Conservation (phyloP, 257 asterid genomes). For the Cruciata laevipes region DNA sequence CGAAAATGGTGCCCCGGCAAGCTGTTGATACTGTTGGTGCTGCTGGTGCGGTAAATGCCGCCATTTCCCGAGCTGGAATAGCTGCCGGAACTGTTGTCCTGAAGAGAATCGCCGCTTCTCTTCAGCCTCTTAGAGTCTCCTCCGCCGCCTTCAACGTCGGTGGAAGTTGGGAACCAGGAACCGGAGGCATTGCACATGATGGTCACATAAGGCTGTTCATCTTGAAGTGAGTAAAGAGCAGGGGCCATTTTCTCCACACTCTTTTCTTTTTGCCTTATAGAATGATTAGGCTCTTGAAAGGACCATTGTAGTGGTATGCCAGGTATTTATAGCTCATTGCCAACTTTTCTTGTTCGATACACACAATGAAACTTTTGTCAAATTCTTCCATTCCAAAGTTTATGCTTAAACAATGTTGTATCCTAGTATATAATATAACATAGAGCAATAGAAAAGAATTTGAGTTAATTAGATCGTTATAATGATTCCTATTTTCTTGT, state of each 20-base stretch:
- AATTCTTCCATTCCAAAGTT: neutral
- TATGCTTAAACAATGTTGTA: neutral
- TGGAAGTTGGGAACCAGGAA: slow-evolving; percentile 29
- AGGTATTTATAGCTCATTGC: slow-evolving; percentile 23
- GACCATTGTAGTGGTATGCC: slow-evolving; percentile 35
- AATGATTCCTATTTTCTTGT: slow-evolving; percentile 5
- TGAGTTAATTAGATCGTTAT: neutral
- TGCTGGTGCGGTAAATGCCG: slow-evolving; percentile 32
- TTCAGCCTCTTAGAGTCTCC: slow-evolving; percentile 43
- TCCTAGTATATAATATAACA: neutral
- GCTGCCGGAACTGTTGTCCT: slow-evolving; percentile 18
- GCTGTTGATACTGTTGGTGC: slow-evolving; percentile 37
- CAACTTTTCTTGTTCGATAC: slow-evolving; percentile 14
- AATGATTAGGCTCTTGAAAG: slow-evolving; percentile 48
- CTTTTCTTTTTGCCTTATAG: slow-evolving; percentile 16
- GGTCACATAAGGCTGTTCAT: slow-evolving; percentile 26
- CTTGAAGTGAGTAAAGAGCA: slow-evolving; percentile 21
- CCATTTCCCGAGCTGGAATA: slow-evolving; percentile 14
- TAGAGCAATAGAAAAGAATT: slow-evolving; percentile 12
- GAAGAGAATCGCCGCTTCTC: slow-evolving; percentile 22
- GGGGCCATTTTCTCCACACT: slow-evolving; percentile 26
- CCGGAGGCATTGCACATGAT: slow-evolving; percentile 24
- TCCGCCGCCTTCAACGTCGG: slow-evolving; percentile 25
- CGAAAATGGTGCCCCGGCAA: slow-evolving; percentile 48
- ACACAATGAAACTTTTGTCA: neutral